phyloP scores from a whole-genome alignment of 2,329 filamentous ascomycete species.

The Biscogniauxia sp. region DNA sequence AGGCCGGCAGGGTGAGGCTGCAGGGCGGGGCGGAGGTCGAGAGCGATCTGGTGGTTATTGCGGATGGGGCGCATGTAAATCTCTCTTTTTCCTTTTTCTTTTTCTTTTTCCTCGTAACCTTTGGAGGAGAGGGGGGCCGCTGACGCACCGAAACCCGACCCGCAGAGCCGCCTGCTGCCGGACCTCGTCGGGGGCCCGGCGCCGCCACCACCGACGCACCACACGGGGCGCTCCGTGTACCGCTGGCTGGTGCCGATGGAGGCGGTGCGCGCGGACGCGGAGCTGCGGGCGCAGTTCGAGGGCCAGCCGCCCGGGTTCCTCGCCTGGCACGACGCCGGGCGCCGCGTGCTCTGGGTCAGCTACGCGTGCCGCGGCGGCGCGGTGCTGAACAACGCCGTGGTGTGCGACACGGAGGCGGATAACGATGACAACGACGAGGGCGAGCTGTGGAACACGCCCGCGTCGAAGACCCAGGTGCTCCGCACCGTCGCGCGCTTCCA shows the following conservation, averaged over 20 bases:
- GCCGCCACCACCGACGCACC: constrained; percentile 1
- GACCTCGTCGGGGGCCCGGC: constrained; percentile 13
- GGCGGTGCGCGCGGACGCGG: constrained; percentile 7
- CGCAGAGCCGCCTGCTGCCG: constrained; percentile 14
- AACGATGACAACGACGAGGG: neutral
- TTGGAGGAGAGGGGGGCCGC: too few species aligned
- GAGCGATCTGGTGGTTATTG: constrained; percentile 39
- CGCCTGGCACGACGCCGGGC: constrained; percentile 8
- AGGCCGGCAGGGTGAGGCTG: constrained; percentile 66
- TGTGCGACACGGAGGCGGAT: constrained; percentile 9
- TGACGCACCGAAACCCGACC: too few species aligned
- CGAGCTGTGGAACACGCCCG: constrained; percentile 11
- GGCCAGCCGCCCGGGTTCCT: constrained; percentile 13
- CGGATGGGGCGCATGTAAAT: constrained; percentile 41
- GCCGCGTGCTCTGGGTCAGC: constrained; percentile 12
- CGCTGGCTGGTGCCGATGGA: constrained; percentile 19
- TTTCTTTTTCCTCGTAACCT: too few species aligned
- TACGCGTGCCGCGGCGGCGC: constrained; percentile 16
- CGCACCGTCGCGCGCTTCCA: constrained; percentile 14
- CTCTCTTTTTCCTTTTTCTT: too few species aligned
- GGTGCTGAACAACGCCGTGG: constrained; percentile 16
- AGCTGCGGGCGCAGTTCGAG: constrained; percentile 9
- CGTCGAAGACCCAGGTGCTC: constrained; percentile 8
- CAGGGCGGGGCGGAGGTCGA: constrained; percentile 26
- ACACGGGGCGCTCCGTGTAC: constrained; percentile 20